Base-by-base conservation (phyloP, 2,329 filamentous ascomycete genomes). In the Colletotrichum trifolii region DNA sequence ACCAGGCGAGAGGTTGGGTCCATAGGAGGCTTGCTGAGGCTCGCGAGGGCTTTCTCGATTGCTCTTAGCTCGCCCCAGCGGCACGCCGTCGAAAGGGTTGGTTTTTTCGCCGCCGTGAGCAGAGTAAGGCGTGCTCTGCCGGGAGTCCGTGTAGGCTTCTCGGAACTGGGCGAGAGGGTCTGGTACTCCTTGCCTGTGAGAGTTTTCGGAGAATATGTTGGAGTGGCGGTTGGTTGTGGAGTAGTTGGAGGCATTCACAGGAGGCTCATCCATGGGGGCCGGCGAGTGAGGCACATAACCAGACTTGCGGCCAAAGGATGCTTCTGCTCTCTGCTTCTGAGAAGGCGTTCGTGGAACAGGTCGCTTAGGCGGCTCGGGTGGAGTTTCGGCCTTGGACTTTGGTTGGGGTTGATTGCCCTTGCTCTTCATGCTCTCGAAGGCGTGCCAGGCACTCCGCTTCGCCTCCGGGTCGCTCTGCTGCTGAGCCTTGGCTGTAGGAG, bases 81-180 rank as follows among this genome's bases (percentile, higher is more conserved):
- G 71, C 7, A 73, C 74, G 2, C 79, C 82, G 48, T 87, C 85
- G 64, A 86, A 87, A 0, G 85, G 82, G 49, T 87, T 83, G 5
- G 85, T 83, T 75, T 84, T 89, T 72, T 89, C 87, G 39, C 87
- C 86, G 11, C 84, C 81, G 38, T 83, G 80, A 1, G 79, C 82
- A 46, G 81, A 79, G 70, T 89, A 89, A 0, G 87, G 86, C 6
- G 84, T 85, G 69, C 85, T 85, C 59, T 86, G 80, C n/a, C 86
- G 81, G n/a, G 75, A 73, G 64, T 88, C 84, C 46, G 77, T 61
- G 47, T 77, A 78, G 1, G 74, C 74, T 5, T 82, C 79, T 70
- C 79, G 78, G 63, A 86, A 85, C 54, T 81, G 77, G 25, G 77
- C 80, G 46, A 86, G 71, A 2, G 82, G 83, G 66, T 87, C 83